Conservation (phyloP, 306 rosid genomes). For the Rosa chinensis region DNA sequence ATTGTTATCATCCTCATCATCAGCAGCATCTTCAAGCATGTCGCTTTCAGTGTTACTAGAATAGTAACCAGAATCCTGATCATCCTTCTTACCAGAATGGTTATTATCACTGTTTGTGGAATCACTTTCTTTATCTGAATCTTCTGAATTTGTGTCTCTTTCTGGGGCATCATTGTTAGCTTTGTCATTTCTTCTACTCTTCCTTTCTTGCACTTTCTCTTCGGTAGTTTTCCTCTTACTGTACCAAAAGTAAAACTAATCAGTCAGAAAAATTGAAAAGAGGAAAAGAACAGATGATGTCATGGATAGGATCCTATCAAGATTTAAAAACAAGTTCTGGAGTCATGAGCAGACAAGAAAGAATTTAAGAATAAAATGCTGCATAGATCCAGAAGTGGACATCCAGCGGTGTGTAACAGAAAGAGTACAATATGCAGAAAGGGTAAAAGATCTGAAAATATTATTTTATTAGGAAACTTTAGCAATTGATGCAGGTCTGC, state of each 20-base stretch:
- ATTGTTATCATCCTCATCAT: constrained; percentile 34
- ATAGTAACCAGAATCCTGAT: constrained; percentile 13
- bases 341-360: constrained; percentile 2
- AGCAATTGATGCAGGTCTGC: background rate
- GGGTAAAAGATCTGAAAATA: background rate
- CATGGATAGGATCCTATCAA: background rate
- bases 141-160: constrained; percentile 36
- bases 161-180: constrained; percentile 29
- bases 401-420: background rate
- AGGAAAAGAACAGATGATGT: background rate
- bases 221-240: constrained; percentile 26
- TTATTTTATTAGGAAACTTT: background rate
- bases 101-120: background rate
- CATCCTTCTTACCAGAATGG: constrained; percentile 12
- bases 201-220: constrained; percentile 29
- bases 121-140: background rate
- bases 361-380: background rate
- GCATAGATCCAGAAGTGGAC: background rate
- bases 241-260: constrained; percentile 12
- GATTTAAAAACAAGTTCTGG: background rate
- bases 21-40: constrained; percentile 19
- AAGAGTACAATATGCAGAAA: background rate
- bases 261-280: background rate
- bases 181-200: constrained; percentile 14
- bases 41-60: constrained; percentile 35